Evolutionary conservation across 2,329 filamentous ascomycete species (phyloP).

Genomic region (Trichoderma sp.): DNA sequence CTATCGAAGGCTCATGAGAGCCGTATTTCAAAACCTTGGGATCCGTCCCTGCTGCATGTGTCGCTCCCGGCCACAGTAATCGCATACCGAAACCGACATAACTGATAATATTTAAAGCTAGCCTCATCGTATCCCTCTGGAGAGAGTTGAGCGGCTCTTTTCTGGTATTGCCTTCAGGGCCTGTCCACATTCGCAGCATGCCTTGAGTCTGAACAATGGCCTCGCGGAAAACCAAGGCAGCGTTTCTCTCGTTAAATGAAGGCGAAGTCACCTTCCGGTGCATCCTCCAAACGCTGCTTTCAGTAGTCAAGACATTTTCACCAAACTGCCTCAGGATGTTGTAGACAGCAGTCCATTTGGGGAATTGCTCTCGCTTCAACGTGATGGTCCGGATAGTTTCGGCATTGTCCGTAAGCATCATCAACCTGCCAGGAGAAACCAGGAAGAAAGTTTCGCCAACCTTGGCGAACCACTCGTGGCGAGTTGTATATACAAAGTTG

Average conservation of each 20-base stretch:
- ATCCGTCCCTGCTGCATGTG: slow-evolving; percentile 48
- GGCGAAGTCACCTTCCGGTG: slow-evolving; percentile 74
- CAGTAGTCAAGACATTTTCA: slow-evolving; percentile 70
- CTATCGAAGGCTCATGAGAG: slow-evolving; percentile 50
- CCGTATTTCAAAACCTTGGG: slow-evolving; percentile 54
- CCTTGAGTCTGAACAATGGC: slow-evolving; percentile 63
- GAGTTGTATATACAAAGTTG: slow-evolving; percentile 62
- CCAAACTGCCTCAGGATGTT: slow-evolving; percentile 58
- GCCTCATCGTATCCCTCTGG: slow-evolving; percentile 67
- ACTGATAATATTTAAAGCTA: slow-evolving; percentile 61
- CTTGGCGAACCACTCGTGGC: slow-evolving; percentile 61
- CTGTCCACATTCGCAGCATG: slow-evolving; percentile 63
- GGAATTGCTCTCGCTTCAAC: slow-evolving; percentile 69
- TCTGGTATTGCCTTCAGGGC: slow-evolving; percentile 32
- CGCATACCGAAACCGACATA: slow-evolving; percentile 72
- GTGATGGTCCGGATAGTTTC: slow-evolving; percentile 69
- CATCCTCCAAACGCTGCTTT: slow-evolving; percentile 70
- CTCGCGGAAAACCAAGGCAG: slow-evolving; percentile 67
- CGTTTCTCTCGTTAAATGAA: slow-evolving; percentile 77
- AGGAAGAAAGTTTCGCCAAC: slow-evolving; percentile 67
- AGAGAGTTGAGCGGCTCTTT: slow-evolving; percentile 56
- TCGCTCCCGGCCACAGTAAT: slow-evolving; percentile 66
- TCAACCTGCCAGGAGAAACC: slow-evolving; percentile 60
- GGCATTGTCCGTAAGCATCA: slow-evolving; percentile 64
- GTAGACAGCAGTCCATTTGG: slow-evolving; percentile 48